phyloP scores from a whole-genome alignment of 805 yeast species.

The Blastobotrys terrestris region DNA sequence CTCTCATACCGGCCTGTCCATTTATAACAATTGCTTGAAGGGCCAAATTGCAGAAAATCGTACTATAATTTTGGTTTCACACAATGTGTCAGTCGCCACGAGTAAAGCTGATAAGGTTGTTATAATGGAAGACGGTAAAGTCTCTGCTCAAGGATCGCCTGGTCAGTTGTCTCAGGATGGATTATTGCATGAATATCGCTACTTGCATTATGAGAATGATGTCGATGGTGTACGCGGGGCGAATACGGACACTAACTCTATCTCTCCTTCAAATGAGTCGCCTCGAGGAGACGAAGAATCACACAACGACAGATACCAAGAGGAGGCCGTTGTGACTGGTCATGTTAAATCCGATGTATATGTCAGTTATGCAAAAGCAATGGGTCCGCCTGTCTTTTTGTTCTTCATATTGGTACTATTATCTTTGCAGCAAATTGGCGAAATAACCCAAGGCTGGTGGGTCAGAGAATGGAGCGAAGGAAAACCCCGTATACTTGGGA shows the following conservation, averaged over 20 bases:
- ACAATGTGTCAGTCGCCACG: constrained; percentile 83
- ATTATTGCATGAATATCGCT: constrained; percentile 50
- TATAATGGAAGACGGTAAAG: constrained; percentile 74
- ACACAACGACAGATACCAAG: constrained; percentile 49
- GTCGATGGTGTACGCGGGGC: too few relatives aligned
- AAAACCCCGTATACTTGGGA: constrained; percentile 23
- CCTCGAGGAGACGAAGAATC: constrained; percentile 31
- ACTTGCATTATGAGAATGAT: constrained; percentile 49
- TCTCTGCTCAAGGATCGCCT: constrained; percentile 48
- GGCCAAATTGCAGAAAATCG: constrained; percentile 80
- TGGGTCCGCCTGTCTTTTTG: constrained; percentile 64
- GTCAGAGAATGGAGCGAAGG: constrained; percentile 69
- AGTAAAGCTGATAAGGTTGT: constrained; percentile 78
- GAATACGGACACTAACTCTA: constrained; percentile 26
- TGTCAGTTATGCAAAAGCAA: constrained; percentile 53
- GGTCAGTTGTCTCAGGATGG: constrained; percentile 16
- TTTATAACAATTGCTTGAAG: constrained; percentile 82
- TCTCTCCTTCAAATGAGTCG: constrained; percentile 29
- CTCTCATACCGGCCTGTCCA: constrained; percentile 89
- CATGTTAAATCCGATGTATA: constrained; percentile 74
- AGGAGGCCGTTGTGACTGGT: constrained; percentile 82
- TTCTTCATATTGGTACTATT: constrained; percentile 42
- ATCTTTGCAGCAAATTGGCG: constrained; percentile 51
- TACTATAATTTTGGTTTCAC: constrained; percentile 87
- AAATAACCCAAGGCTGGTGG: constrained; percentile 84